These are phyloP conservation scores for Pelargonium nanum DNA, from an alignment of 345 rosid genomes.

Conservation along the genomic window DNA sequence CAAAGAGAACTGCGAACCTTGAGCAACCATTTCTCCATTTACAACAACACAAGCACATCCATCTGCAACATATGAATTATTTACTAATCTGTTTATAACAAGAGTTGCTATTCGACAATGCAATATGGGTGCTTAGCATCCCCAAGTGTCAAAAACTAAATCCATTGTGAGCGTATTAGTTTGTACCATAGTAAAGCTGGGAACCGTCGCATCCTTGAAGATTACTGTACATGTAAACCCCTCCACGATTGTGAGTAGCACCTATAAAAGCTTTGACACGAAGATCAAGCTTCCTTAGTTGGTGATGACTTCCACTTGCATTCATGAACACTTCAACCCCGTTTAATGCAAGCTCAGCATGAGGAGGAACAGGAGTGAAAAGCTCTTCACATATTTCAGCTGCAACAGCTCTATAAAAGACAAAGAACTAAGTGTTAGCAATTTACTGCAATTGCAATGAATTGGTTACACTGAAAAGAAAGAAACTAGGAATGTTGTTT, in stretches of 20 bases:
- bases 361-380: constrained; percentile 69
- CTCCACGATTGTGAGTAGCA: constrained; percentile 79
- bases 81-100: not conserved
- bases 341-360: constrained; percentile 88
- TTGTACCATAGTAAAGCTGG: constrained; percentile 80
- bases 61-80: constrained; percentile 28
- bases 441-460: not conserved
- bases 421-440: not conserved
- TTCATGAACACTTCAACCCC: constrained; percentile 96
- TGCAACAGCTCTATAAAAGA: constrained; percentile 65
- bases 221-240: constrained; percentile 94
- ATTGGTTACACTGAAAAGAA: too few relatives aligned
- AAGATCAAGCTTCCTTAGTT: constrained; percentile 70
- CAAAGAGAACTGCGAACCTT: constrained; percentile 89
- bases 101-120: too few relatives aligned
- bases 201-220: constrained; percentile 98
- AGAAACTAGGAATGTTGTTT: not conserved
- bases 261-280: constrained; percentile 66
- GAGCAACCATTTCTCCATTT: constrained; percentile 77
- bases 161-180: not conserved
- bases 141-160: not conserved
- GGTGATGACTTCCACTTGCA: constrained; percentile 97
- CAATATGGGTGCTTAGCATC: too few relatives aligned
- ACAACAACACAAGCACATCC: constrained; percentile 80
- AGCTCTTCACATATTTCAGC: constrained; percentile 94